Base-by-base conservation (phyloP, 164 flowering plant species). In the Stephania cephalantha region DNA sequence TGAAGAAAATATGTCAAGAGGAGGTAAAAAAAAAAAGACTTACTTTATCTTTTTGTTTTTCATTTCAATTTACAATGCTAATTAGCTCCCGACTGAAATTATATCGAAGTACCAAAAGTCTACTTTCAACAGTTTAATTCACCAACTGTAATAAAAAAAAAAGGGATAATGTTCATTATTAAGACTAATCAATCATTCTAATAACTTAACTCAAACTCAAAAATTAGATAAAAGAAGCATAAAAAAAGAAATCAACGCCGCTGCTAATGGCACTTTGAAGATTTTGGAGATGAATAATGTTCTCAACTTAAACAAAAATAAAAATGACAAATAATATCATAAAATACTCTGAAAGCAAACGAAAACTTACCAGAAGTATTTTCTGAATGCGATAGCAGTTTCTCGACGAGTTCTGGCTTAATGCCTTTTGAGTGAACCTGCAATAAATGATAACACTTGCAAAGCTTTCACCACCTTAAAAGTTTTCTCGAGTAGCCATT, bases 391-490 rank as follows among this genome's bases (percentile, higher is more conserved):
- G 80, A 73, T 30, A 91, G 73, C 46, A 86, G 76, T 71, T 82
- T 88, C 79, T 89, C 89, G 76, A 91, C 95, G 46, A 85, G 81
- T 73, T 88, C 85, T 71, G 85, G 46, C 76, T 90, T 87, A 45
- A 91, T 81, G 29, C 98, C 98, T 78, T 87, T 95, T 18, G 97
- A 89, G 78, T 95, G 98, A 72, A 94, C 88, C 99, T 95, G 82
- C 80, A 85, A 69, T 31, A 69, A 46, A 55, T 18, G 52, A 76
- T 53, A 67, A 3, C 17, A 70, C 46, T 20, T 35, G 5, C 67
- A 20, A 76, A 44, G 42, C 46, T 11, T 29, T 22, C 6, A 55
- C 63, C 63, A 55, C 63, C 11, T 55, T 12, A 11, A 55, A 12
- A 55, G 18, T 15, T 12, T 55, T 18, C 25, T 55, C 63, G 3